Evolutionary conservation across 805 yeast genomes (phyloP).

Genomic region (Cyberlindnera euphorbiae): DNA sequence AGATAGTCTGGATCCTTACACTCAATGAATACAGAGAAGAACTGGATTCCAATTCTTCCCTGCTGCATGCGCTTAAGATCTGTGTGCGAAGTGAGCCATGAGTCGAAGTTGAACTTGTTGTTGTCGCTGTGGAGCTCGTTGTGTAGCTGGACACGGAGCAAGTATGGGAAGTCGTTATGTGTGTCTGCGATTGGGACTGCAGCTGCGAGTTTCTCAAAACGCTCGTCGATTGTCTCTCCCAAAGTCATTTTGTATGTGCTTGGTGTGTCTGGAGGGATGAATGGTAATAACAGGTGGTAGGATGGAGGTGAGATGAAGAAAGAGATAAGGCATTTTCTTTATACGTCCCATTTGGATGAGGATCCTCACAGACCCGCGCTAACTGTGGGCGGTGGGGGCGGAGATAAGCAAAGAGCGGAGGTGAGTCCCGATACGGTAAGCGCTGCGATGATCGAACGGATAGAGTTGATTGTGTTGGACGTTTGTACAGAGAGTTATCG

Average conservation of each 20-base stretch:
- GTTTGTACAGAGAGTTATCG: too few species aligned
- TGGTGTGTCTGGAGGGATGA: neutral
- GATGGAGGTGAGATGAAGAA: neutral
- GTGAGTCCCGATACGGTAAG: too few species aligned
- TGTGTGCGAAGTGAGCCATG: slow-evolving; percentile 39
- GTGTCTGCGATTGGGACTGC: slow-evolving; percentile 41
- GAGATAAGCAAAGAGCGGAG: too few species aligned
- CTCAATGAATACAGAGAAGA: slow-evolving; percentile 40
- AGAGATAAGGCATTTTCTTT: too few species aligned
- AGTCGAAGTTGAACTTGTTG: slow-evolving; percentile 35
- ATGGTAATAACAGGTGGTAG: too few species aligned
- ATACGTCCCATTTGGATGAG: too few species aligned
- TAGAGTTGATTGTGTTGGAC: too few species aligned
- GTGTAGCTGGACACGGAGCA: slow-evolving; percentile 40
- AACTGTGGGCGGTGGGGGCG: too few species aligned
- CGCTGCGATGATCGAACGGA: too few species aligned
- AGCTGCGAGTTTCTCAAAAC: slow-evolving; percentile 15
- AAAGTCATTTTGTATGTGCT: slow-evolving; percentile 22
- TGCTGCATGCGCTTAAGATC: slow-evolving; percentile 37
- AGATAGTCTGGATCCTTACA: slow-evolving; percentile 36
- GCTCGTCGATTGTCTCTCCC: slow-evolving; percentile 10
- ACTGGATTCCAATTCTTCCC: slow-evolving; percentile 46
- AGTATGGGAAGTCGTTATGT: slow-evolving; percentile 49
- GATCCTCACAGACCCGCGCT: too few species aligned
- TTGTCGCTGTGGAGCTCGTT: slow-evolving; percentile 33